A percentile compares a stretch with the other conserved stretches of the same genome.
These are phyloP conservation scores for Neolentinus lepideus DNA, from an alignment of 1,284 basidiomycete species.

Conservation along the genomic window DNA sequence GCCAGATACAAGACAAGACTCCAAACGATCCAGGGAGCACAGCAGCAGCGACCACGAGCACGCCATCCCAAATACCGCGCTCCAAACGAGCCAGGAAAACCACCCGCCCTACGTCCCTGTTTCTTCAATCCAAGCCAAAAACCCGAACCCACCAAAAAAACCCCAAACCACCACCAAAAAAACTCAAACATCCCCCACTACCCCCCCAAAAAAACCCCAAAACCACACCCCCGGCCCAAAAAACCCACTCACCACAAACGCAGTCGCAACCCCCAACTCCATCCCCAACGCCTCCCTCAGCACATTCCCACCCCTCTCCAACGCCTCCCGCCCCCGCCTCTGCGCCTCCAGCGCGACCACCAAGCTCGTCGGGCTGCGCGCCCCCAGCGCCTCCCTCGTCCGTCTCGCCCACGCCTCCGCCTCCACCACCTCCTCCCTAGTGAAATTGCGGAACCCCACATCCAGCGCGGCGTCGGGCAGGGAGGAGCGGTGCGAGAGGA, in stretches of 20 bases:
- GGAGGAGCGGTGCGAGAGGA: slow-evolving; percentile 25
- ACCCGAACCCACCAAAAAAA: no score
- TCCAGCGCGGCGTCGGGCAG: no score
- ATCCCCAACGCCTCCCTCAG: slow-evolving; percentile 70
- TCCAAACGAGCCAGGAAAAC: not conserved
- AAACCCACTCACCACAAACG: slow-evolving; percentile 62
- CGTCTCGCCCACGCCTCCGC: slow-evolving; percentile 69
- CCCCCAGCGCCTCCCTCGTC: slow-evolving; percentile 56
- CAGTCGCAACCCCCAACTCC: slow-evolving; percentile 76
- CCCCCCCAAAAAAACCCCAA: not conserved
- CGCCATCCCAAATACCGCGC: no score
- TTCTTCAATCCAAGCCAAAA: no score
- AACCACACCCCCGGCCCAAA: not conserved
- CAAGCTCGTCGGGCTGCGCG: slow-evolving; percentile 85
- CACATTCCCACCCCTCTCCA: slow-evolving; percentile 60
- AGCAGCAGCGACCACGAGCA: no score
- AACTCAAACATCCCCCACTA: no score
- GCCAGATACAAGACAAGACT: no score
- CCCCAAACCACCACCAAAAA: no score
- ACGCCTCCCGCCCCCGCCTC: slow-evolving; percentile 12
- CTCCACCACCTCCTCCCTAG: slow-evolving; percentile 26
- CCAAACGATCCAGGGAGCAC: no score
- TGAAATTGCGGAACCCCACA: not conserved
- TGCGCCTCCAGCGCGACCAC: slow-evolving; percentile 73
- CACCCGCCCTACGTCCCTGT: not conserved